Conservation (phyloP, 495 filamentous ascomycete species). For the Geoglossum glabrum region DNA sequence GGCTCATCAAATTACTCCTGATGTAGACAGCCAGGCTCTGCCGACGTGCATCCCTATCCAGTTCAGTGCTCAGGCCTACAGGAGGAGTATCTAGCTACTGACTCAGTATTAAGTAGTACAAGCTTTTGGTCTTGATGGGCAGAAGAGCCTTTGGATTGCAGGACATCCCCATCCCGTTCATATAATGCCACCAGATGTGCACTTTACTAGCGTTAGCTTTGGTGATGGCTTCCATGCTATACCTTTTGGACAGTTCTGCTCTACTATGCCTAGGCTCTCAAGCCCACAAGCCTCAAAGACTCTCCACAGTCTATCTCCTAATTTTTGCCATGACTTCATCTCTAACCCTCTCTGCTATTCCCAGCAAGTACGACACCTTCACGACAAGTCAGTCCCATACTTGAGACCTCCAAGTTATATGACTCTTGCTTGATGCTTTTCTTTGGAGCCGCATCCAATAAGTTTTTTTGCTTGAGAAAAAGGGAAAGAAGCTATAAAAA, state of each 20-base stretch:
- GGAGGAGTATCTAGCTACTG: neutral
- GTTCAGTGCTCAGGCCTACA: neutral
- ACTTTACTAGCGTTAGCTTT: neutral
- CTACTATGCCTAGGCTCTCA: neutral
- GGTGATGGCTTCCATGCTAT: neutral
- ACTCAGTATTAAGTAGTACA: neutral
- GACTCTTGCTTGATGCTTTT: neutral
- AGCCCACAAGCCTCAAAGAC: neutral
- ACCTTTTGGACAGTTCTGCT: neutral
- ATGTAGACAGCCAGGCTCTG: neutral
- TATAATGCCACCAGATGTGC: neutral
- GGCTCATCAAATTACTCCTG: constrained; percentile 9
- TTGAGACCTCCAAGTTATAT: neutral
- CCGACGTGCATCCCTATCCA: too few species aligned
- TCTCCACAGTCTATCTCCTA: neutral
- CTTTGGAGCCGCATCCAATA: neutral
- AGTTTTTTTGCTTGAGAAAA: neutral
- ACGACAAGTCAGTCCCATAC: neutral
- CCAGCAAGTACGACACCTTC: neutral
- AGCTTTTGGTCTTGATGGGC: neutral
- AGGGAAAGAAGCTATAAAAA: neutral
- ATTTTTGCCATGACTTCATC: neutral
- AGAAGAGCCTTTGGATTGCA: neutral
- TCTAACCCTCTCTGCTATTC: neutral
- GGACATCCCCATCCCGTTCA: neutral